Base-by-base conservation (phyloP, 495 filamentous ascomycete genomes). In the Podospora appendiculata region DNA sequence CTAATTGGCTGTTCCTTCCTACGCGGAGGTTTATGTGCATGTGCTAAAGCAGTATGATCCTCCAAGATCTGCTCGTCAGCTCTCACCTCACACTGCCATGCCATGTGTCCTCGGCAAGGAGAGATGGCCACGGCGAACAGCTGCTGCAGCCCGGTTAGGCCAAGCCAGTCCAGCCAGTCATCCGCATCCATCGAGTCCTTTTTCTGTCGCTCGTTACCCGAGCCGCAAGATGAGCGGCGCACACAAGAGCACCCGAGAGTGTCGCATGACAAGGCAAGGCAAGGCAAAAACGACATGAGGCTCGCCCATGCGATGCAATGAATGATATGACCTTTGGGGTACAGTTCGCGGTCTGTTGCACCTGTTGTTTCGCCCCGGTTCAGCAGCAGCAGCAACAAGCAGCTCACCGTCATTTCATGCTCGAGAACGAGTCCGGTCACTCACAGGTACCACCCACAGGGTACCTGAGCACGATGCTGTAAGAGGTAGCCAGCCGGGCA, bases 341-440 rank as follows among this genome's bases (percentile, higher is more conserved):
- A 48, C 18, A 17, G 17, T 32, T 11, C 43, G 17, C 43, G 32
- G 44, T 19, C 14, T 25, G 32, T 45, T 40, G 45, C 48, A 11
- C 10, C 38, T 32, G 19, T 18, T 12, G 16, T 39, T 42, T 42
- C 40, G 16, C n/a, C n/a, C n/a, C n/a, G n/a, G n/a, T n/a, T n/a
- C n/a, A n/a, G n/a, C n/a, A n/a, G n/a, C 39, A 19, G 19, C 40
- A 43, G 34, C 41, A 14, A 32, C 41, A 8, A 14, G 25, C 41
- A 13, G 51, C 58, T 56, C 57, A 60, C 58, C 55, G 58, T 61
- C 52, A 61, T 61, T 61, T 58, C 58, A 54, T 47, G 54, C 32
- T 51, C 49, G 40, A 35, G n/a, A 10, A 32, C 32, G 12, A 32
- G 32, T 19, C 12, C 9, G 18, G 16, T 35, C 6, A 33, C 7